Conservation (phyloP, 1,284 basidiomycete genomes). For the Tremellales sp. region DNA sequence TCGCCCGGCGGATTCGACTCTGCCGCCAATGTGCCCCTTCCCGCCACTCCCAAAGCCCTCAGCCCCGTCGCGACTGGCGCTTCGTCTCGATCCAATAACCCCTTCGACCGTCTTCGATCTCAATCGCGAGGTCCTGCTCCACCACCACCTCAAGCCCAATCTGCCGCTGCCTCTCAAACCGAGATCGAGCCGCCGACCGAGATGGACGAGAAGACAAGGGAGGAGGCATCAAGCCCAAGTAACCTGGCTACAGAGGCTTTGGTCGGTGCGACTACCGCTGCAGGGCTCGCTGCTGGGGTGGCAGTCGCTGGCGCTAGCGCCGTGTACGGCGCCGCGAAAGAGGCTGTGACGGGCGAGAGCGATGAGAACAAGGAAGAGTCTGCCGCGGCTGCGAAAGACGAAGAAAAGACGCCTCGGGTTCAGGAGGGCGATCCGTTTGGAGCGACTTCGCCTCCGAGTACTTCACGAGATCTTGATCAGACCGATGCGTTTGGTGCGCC, state of each 20-base stretch:
- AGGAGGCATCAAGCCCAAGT: conserved; percentile 17
- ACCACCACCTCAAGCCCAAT: conserved; percentile 1
- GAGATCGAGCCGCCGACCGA: too few relatives aligned
- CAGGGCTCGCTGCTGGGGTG: conserved; percentile 18
- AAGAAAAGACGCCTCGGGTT: background rate
- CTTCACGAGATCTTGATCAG: conserved; percentile 19
- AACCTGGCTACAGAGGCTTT: conserved; percentile 25
- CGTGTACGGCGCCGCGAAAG: conserved; percentile 24
- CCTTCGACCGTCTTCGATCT: conserved; percentile 70
- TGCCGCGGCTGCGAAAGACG: conserved; percentile 4
- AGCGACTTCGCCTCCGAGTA: conserved; percentile 4
- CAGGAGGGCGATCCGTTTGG: conserved; percentile 20
- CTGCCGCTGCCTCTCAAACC: background rate
- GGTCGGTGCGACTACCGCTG: conserved; percentile 26
- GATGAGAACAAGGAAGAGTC: conserved; percentile 5
- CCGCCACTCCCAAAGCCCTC: conserved; percentile 59
- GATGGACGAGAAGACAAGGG: conserved; percentile 5
- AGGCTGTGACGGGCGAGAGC: conserved; percentile 21
- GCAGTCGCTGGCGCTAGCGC: conserved; percentile 20
- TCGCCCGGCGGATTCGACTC: conserved; percentile 46
- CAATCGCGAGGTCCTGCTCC: conserved; percentile 5
- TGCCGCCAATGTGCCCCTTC: conserved; percentile 65
- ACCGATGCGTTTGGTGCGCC: conserved; percentile 15
- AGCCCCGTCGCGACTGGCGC: conserved; percentile 48
- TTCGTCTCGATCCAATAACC: conserved; percentile 76